Percentiles rank a stretch among this genome's conserved stretches.
phyloP scores from a whole-genome alignment of 108 stramenopile genomes.

The Seminavis robusta region DNA sequence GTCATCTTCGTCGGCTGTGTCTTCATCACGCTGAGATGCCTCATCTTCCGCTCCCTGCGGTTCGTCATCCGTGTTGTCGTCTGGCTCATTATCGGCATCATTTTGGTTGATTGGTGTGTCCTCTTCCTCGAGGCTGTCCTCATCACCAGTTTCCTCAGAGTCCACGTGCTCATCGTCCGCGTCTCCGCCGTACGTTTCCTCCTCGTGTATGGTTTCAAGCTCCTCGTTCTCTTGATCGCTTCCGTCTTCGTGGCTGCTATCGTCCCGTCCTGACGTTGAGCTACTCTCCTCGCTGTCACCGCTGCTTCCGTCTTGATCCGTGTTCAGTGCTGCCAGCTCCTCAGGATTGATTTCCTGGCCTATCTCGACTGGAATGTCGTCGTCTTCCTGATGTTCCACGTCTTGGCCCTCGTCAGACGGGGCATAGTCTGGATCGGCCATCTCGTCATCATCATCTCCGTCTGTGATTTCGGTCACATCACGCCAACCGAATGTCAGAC shows the following conservation, averaged over 20 bases:
- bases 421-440: constrained; percentile 4
- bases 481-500: too few relatives aligned
- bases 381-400: neutral
- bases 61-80: neutral
- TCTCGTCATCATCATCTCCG: neutral
- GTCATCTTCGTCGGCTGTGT: constrained; percentile 1
- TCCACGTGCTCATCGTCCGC: neutral
- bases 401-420: neutral
- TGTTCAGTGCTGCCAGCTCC: neutral
- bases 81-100: neutral
- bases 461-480: constrained; percentile 1
- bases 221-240: neutral
- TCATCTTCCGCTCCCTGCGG: neutral
- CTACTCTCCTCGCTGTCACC: neutral
- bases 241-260: neutral
- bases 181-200: neutral
- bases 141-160: neutral
- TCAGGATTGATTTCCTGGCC: too few relatives aligned
- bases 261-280: neutral
- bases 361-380: neutral
- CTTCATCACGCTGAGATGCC: too few relatives aligned
- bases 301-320: neutral
- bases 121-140: neutral
- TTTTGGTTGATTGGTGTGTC: neutral
- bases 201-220: neutral